Percentiles rank a stretch among this genome's conserved stretches.
phyloP scores from a whole-genome alignment of 1,284 basidiomycete genomes.

The Athelia sp. region DNA sequence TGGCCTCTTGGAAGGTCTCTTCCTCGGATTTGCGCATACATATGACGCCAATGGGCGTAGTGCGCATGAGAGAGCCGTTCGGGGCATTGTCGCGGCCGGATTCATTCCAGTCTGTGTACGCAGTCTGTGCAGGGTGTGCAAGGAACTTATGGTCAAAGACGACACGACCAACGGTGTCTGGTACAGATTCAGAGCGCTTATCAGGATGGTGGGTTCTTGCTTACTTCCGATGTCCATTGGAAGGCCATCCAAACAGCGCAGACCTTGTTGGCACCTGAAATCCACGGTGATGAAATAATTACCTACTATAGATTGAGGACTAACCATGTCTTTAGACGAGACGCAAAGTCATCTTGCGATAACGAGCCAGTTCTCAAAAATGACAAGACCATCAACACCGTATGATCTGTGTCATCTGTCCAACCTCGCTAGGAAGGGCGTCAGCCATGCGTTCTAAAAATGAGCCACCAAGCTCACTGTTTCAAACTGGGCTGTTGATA shows the following conservation, averaged over 20 bases:
- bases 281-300: background rate
- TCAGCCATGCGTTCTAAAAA: background rate
- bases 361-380: slow-evolving; percentile 12
- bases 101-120: slow-evolving; percentile 12
- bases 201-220: background rate
- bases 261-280: slow-evolving; percentile 14
- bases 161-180: slow-evolving; percentile 16
- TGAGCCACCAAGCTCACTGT: background rate
- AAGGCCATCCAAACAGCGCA: slow-evolving; percentile 14
- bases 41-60: slow-evolving; percentile 16
- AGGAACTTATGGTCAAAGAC: slow-evolving; percentile 10
- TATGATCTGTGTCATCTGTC: slow-evolving; percentile 19
- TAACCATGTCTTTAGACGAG: slow-evolving; percentile 13
- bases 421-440: slow-evolving; percentile 12
- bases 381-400: slow-evolving; percentile 15
- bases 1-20: slow-evolving; percentile 12
- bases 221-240: slow-evolving; percentile 19
- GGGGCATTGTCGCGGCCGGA: slow-evolving; percentile 9
- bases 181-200: background rate
- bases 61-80: slow-evolving; percentile 19
- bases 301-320: background rate
- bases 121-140: slow-evolving; percentile 10
- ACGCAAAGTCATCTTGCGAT: slow-evolving; percentile 12
- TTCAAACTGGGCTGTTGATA: background rate
- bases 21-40: slow-evolving; percentile 12